Conservation (phyloP, 23 red algal genomes). For the Gracilaria vermiculophylla region DNA sequence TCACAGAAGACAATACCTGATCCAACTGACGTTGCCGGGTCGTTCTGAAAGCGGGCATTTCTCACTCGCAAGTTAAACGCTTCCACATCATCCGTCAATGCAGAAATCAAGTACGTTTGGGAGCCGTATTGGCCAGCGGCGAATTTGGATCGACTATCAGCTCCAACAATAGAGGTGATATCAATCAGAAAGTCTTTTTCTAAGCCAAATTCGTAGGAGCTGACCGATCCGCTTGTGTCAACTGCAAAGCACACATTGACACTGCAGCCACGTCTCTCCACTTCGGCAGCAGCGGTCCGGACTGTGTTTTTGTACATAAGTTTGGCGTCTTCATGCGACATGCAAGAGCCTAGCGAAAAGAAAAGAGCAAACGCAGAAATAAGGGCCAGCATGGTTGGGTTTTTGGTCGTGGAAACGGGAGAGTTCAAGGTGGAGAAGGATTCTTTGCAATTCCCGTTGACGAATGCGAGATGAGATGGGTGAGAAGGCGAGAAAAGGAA, state of each 20-base stretch:
- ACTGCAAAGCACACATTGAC: constrained; percentile 32
- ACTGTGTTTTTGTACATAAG: constrained; percentile 8
- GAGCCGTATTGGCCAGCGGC: constrained; percentile 26
- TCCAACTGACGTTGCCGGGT: neutral
- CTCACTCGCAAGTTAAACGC: neutral
- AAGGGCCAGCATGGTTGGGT: neutral
- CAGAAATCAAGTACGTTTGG: neutral
- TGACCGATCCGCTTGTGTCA: constrained; percentile 21
- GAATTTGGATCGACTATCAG: neutral
- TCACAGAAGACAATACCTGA: neutral
- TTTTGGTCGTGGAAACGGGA: too few species aligned
- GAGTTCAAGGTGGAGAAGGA: too few species aligned
- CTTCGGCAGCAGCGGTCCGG: neutral
- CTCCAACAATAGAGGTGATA: neutral
- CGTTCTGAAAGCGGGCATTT: neutral
- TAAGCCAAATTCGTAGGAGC: neutral
- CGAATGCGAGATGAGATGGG: too few species aligned
- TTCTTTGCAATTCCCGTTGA: too few species aligned
- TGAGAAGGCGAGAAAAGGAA: too few species aligned
- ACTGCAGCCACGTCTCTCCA: neutral
- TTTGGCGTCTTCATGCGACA: neutral
- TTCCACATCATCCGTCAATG: neutral
- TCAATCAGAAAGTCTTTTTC: constrained; percentile 24
- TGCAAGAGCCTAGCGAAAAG: neutral
- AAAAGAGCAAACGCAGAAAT: neutral